phyloP scores from a whole-genome alignment of 441 rosid genomes.

The Viola pubescens region DNA sequence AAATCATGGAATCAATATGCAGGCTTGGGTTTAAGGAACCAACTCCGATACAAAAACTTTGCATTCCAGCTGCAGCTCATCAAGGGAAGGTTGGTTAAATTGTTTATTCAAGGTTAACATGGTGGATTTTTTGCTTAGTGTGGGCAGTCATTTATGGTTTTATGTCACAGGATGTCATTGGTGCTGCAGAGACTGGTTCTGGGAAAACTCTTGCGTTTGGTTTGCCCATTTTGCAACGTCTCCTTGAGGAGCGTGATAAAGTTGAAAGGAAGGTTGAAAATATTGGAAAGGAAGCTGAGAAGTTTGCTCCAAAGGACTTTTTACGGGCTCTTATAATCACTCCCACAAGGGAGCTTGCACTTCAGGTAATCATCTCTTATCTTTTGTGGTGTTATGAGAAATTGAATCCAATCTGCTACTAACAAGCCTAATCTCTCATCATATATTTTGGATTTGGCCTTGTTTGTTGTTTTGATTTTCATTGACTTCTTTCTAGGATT shows the following conservation, averaged over 20 bases:
- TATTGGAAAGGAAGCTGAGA: conserved; percentile 59
- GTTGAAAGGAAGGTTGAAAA: conserved; percentile 36
- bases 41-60: conserved; percentile 80
- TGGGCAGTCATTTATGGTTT: conserved; percentile 10
- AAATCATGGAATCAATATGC: conserved; percentile 61
- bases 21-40: conserved; percentile 86
- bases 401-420: no score
- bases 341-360: conserved; percentile 93
- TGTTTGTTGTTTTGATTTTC: no score
- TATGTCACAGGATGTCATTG: conserved; percentile 71
- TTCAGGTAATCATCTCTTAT: conserved; percentile 51
- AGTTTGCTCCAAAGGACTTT: conserved; percentile 56
- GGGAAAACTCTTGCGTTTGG: conserved; percentile 99
- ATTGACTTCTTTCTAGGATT: no score
- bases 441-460: no score
- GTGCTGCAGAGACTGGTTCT: conserved; percentile 98
- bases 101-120: conserved; percentile 2
- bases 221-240: conserved; percentile 88
- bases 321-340: conserved; percentile 86
- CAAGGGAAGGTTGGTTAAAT: conserved; percentile 65
- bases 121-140: conserved; percentile 8
- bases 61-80: conserved; percentile 86
- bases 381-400: neutral
- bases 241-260: conserved; percentile 80
- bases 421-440: no score